Base-by-base conservation (phyloP, 805 yeast species). In the Geotrichum ghanense region DNA sequence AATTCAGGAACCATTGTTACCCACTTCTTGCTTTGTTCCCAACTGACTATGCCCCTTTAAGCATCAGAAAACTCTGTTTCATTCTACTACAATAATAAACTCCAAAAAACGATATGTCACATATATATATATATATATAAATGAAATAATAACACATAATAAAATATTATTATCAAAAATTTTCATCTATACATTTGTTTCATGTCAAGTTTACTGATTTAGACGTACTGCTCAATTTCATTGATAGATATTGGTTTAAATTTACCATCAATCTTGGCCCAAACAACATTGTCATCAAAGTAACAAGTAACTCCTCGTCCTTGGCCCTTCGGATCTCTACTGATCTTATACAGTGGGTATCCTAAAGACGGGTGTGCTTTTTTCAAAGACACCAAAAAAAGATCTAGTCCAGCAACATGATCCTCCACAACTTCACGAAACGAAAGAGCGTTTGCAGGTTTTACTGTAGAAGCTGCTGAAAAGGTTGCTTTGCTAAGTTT, bases 361-460 rank as follows among this genome's bases (percentile, higher is more conserved):
- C 79, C 81, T 43, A 66, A 54, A 1, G 55, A 50, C 3, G 62
- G 56, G 45, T 65, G 70, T 17, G 59, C 61, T 53, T 51, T 57
- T 24, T 62, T 58, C 17, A 61, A 48, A 3, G 71, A 68, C 1
- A 62, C 48, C 21, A 78, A 63, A 6, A 71, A 55, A 21, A 79
- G 65, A 31, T 74, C 74, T 43, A 75, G 62, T 2, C 65, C 62
- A 22, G 68, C 56, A 54, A 95, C 86, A 55, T 67, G 75, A 2
- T 75, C 75, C 45, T 73, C 76, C 2, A 85, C 75, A 17, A 86
- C 79, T 45, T 83, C 86, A 51, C 71, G 78, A 56, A 80, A 79
- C 5, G 37, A 31, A 0, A 83, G 68, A 3, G 49, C 57, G 31
- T 44, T 19, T 21, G n/a, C 7, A 34, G 45, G 20, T 48, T 49